These are phyloP conservation scores for Penicillium ochrochloron DNA, from an alignment of 495 filamentous ascomycete species.

Conservation along the genomic window DNA sequence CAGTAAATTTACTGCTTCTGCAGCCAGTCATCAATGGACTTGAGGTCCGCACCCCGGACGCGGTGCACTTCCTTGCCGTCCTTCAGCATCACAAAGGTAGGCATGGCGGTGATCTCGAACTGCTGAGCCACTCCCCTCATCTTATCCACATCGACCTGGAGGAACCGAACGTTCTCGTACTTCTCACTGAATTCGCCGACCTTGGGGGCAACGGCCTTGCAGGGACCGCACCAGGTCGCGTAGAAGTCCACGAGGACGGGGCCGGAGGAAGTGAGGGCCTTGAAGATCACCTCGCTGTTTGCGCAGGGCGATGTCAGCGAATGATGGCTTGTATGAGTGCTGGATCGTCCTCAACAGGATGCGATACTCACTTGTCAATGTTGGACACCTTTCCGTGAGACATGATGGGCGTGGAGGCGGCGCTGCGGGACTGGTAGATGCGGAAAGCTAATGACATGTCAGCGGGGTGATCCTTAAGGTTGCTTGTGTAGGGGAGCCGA, in stretches of 20 bases:
- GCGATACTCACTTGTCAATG: conserved; percentile 34
- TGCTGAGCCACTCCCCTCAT: conserved; percentile 72
- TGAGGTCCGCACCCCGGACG: conserved; percentile 75
- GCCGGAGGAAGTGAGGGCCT: conserved; percentile 33
- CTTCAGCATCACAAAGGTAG: conserved; percentile 83
- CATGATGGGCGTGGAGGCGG: conserved; percentile 23
- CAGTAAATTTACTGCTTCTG: conserved; percentile 3
- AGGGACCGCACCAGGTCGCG: conserved; percentile 38
- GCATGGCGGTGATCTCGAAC: conserved; percentile 83
- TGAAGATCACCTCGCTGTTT: conserved; percentile 37
- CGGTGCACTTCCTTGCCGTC: conserved; percentile 64
- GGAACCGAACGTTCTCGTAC: conserved; percentile 65
- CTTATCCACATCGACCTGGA: conserved; percentile 88
- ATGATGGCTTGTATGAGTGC: neutral
- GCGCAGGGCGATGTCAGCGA: conserved; percentile 13
- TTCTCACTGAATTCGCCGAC: conserved; percentile 39
- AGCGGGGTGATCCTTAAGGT: conserved; percentile 8
- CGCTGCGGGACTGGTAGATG: conserved; percentile 23
- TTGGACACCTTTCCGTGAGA: conserved; percentile 36
- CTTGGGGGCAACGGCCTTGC: conserved; percentile 33
- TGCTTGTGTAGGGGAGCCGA: too few species aligned
- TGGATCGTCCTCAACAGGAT: neutral
- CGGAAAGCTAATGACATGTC: conserved; percentile 27
- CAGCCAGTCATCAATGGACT: conserved; percentile 48
- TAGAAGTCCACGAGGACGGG: conserved; percentile 37